Evolutionary conservation across 208 protist species (phyloP).

Genomic region (Borovskyia barvae): DNA sequence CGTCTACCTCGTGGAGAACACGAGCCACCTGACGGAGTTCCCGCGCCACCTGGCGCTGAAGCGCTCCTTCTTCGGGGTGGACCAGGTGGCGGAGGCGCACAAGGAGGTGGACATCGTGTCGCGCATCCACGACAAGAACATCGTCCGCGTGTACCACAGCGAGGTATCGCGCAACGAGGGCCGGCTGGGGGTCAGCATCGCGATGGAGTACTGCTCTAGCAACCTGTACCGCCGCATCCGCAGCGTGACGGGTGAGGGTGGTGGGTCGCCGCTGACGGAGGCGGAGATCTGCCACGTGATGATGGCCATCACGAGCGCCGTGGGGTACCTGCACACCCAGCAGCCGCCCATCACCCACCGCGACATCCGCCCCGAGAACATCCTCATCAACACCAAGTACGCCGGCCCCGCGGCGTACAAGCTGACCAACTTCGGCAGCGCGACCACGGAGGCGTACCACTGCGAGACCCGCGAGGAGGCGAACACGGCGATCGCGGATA

Average conservation of each 20-base stretch:
- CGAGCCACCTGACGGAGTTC: conserved; percentile 51
- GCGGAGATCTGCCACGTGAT: conserved; percentile 91
- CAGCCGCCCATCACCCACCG: conserved; percentile 95
- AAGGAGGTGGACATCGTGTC: conserved; percentile 74
- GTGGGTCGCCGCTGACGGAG: conserved; percentile 72
- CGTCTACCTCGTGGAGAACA: conserved; percentile 80
- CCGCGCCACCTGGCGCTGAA: conserved; percentile 72
- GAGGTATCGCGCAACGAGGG: conserved; percentile 82
- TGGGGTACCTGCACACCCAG: conserved; percentile 92
- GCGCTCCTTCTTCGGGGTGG: conserved; percentile 69
- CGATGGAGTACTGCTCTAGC: conserved; percentile 85
- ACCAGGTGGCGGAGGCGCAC: conserved; percentile 73
- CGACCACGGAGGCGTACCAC: conserved; percentile 85
- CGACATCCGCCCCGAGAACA: conserved; percentile 94
- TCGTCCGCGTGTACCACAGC: conserved; percentile 73
- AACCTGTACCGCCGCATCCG: conserved; percentile 70
- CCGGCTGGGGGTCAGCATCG: conserved; percentile 72
- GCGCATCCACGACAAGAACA: conserved; percentile 76
- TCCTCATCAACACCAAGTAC: conserved; percentile 79
- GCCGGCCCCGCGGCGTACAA: conserved; percentile 83
- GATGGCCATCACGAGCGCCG: conserved; percentile 76
- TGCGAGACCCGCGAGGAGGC: conserved; percentile 80
- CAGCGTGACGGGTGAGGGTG: conserved; percentile 26
- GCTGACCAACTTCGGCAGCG: conserved; percentile 93
- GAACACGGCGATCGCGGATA: conserved; percentile 79